Evolutionary conservation across 2,329 filamentous ascomycete genomes (phyloP), one percentile per base, ranked within the genome.

Genomic region (Simplicillium aogashimaense): DNA sequence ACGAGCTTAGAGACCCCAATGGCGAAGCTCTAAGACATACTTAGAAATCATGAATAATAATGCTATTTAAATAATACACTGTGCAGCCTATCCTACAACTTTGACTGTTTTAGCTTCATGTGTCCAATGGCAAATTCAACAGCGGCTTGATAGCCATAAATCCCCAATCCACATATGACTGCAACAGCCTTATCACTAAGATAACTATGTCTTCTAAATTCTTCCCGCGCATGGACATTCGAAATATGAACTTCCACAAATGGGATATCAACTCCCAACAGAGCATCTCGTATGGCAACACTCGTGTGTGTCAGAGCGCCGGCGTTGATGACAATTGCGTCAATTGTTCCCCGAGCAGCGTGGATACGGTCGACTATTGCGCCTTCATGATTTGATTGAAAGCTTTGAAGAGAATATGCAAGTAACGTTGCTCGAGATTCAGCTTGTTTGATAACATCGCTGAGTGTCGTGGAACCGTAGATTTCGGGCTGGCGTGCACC

Each of bases 321-420:
- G 0, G 83, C 78, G 61, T 89, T 89, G 64, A 89, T 86, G 52
- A 89, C 64, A 48, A 85, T 74, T 46, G 72, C 81, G 45, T 84
- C 78, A 15, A 76, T 63, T 2, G 64, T 64, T 3, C 53, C 53
- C 2, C 78, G 70, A 0, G 81, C 81, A 14, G 69, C 70, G 40
- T 89, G 84, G 47, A 90, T 82, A 45, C 80, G 74, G 61, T 87
- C 82, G 43, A 87, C 67, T 45, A 87, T 74, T 25, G 74, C 76
- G 40, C 84, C 84, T 59, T 90, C 85, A 55, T 84, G 78, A 63
- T 89, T 90, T 12, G 81, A 85, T 60, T 89, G 84, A 58, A 84
- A 85, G 31, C 69, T 59, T 9, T 72, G 59, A 16, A 89, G 59
- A 7, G 61, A 58, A 8, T 63, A 55, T 1, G 65, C 65, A 2